Evolutionary conservation across 2,329 filamentous ascomycete species (phyloP).

Genomic region (Lecanicillium sp.): DNA sequence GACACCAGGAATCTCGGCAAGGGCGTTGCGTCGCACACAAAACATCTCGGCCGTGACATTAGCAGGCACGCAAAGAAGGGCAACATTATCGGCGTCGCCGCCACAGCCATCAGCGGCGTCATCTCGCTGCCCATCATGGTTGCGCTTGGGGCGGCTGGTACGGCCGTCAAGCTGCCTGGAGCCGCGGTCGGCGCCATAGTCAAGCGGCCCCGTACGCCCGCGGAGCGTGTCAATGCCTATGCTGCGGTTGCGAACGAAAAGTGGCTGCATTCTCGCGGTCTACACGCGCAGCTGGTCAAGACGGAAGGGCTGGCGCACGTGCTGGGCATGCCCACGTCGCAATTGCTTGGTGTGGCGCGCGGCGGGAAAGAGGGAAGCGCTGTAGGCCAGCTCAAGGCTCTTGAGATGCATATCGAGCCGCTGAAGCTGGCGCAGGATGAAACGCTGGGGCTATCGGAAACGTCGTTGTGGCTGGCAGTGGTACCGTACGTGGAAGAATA

Average conservation of each 20-base stretch:
- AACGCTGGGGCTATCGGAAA: conserved; percentile 5
- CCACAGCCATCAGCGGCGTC: conserved; percentile 26
- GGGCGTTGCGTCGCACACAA: conserved; percentile 27
- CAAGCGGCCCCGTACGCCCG: conserved; percentile 31
- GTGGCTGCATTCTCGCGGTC: conserved; percentile 31
- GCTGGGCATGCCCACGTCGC: conserved; percentile 10
- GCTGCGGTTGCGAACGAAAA: conserved; percentile 32
- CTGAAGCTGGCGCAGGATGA: neutral
- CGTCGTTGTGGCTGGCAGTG: conserved; percentile 7
- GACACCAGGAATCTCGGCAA: conserved; percentile 28
- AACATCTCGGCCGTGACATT: conserved; percentile 27
- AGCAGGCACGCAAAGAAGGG: conserved; percentile 27
- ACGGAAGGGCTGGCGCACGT: conserved; percentile 14
- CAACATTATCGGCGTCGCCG: conserved; percentile 30
- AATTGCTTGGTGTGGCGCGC: conserved; percentile 6
- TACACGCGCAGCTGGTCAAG: conserved; percentile 29
- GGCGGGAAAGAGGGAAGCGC: conserved; percentile 8
- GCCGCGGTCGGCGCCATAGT: conserved; percentile 23
- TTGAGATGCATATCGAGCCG: conserved; percentile 2
- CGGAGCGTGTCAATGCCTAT: conserved; percentile 33
- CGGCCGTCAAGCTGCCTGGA: conserved; percentile 25
- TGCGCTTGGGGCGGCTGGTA: conserved; percentile 27
- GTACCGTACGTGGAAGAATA: conserved; percentile 3
- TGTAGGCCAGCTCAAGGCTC: conserved; percentile 3
- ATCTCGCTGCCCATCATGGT: conserved; percentile 31